Percentiles rank a stretch among this genome's conserved stretches.
Evolutionary conservation across 495 filamentous ascomycete species (phyloP).

Genomic region (Delitschia confertaspora): DNA sequence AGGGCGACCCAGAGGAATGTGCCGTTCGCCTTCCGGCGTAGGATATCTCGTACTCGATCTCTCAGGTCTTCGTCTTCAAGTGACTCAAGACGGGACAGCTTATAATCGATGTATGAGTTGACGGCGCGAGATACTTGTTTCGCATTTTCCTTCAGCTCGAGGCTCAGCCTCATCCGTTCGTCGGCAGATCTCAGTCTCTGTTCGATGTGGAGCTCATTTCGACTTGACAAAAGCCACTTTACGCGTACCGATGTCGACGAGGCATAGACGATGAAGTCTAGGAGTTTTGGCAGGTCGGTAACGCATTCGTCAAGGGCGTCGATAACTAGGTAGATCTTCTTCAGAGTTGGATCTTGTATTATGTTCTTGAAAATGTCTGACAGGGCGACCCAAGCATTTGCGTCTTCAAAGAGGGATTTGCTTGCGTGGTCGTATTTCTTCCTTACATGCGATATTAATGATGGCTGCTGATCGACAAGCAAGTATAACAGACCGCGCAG

Average conservation of each 20-base stretch:
- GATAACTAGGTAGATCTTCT: conserved; percentile 2
- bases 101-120: conserved; percentile 3
- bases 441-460: conserved; percentile 32
- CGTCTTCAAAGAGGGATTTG: conserved; percentile 32
- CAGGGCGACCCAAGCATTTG: conserved; percentile 34
- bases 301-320: conserved; percentile 15
- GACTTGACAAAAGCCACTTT: conserved; percentile 2
- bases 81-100: neutral
- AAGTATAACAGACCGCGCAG: conserved; percentile 38
- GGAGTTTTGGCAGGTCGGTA: conserved; percentile 6
- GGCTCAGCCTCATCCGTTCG: neutral
- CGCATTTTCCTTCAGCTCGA: conserved; percentile 3
- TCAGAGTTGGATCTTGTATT: conserved; percentile 26
- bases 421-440: conserved; percentile 28
- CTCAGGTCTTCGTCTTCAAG: neutral
- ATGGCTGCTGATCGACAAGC: conserved; percentile 33
- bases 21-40: conserved; percentile 3
- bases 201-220: neutral
- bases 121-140: conserved; percentile 1
- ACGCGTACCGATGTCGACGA: neutral
- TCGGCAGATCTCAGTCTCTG: neutral
- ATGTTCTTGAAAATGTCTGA: conserved; percentile 32
- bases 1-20: conserved; percentile 7
- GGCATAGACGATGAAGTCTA: conserved; percentile 2
- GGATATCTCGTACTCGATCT: conserved; percentile 2